These are phyloP conservation scores for Pachysandra terminalis DNA, from an alignment of 164 flowering plant genomes.

Conservation along the genomic window DNA sequence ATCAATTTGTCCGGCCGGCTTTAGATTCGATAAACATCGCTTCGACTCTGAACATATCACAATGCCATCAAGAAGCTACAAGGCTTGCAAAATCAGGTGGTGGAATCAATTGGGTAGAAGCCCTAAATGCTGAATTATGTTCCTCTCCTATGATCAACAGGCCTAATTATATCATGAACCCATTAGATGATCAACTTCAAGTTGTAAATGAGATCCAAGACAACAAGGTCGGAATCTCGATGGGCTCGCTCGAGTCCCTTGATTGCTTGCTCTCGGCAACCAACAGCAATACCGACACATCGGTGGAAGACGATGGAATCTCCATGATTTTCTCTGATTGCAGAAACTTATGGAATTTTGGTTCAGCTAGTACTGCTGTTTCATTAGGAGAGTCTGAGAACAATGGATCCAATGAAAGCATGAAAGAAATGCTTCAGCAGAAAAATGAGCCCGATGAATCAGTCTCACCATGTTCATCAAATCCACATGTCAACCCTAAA, in stretches of 20 bases:
- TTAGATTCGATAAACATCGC: slow-evolving; percentile 11
- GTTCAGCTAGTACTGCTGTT: slow-evolving; percentile 22
- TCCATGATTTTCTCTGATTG: slow-evolving; percentile 56
- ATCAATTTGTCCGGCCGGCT: slow-evolving; percentile 10
- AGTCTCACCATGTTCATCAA: slow-evolving; percentile 19
- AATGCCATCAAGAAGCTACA: slow-evolving; percentile 15
- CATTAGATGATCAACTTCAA: slow-evolving; percentile 7
- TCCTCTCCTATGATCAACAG: slow-evolving; percentile 16
- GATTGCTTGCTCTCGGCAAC: slow-evolving; percentile 59
- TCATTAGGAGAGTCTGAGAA: slow-evolving; percentile 58
- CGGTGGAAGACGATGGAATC: slow-evolving; percentile 59
- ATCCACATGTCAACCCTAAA: slow-evolving; percentile 2
- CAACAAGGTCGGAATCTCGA: slow-evolving; percentile 5
- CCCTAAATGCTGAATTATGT: slow-evolving; percentile 6
- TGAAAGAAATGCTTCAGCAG: slow-evolving; percentile 8
- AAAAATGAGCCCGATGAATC: slow-evolving; percentile 17
- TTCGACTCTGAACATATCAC: slow-evolving; percentile 13
- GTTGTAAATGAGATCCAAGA: slow-evolving; percentile 10
- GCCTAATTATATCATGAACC: slow-evolving; percentile 10
- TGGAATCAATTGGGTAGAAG: slow-evolving; percentile 13
- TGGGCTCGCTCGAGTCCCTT: slow-evolving; percentile 50
- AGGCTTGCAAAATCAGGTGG: slow-evolving; percentile 20
- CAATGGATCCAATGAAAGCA: slow-evolving; percentile 18
- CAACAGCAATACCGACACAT: slow-evolving; percentile 54
- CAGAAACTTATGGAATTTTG: slow-evolving; percentile 39